These are phyloP conservation scores for Saccharomycopsis capsularis DNA, from an alignment of 805 yeast species.

Conservation along the genomic window DNA sequence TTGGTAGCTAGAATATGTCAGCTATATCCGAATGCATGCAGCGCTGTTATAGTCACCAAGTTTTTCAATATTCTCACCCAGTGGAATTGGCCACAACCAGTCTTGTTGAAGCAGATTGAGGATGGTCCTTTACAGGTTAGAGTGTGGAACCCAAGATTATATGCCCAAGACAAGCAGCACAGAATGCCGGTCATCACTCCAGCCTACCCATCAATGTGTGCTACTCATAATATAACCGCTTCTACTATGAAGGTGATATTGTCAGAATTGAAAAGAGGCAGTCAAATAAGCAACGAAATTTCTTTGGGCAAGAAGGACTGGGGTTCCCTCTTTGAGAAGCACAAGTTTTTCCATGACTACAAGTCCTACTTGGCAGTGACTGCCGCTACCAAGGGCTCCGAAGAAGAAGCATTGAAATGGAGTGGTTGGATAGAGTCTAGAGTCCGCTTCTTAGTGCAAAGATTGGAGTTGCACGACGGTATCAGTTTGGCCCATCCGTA, in stretches of 20 bases:
- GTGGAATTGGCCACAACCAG: conserved; percentile 99
- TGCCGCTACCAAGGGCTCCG: conserved; percentile 63
- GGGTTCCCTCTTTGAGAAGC: conserved; percentile 70
- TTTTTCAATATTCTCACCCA: conserved; percentile 79
- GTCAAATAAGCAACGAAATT: conserved; percentile 62
- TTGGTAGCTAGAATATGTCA: conserved; percentile 97
- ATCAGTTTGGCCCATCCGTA: conserved; percentile 85
- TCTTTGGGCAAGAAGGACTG: conserved; percentile 56
- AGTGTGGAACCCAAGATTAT: conserved; percentile 93
- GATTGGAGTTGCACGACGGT: conserved; percentile 71
- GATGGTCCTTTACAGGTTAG: conserved; percentile 96
- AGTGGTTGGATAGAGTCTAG: conserved; percentile 90
- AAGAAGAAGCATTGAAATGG: conserved; percentile 86
- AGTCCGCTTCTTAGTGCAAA: conserved; percentile 71
- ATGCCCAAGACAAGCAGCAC: conserved; percentile 84
- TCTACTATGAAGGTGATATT: conserved; percentile 82
- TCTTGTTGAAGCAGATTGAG: conserved; percentile 82
- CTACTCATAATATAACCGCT: conserved; percentile 88
- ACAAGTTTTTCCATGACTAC: conserved; percentile 74
- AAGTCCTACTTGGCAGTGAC: conserved; percentile 81
- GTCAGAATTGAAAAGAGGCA: conserved; percentile 74
- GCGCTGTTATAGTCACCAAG: conserved; percentile 83
- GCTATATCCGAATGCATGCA: conserved; percentile 90
- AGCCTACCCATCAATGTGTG: conserved; percentile 98
- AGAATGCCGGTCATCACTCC: conserved; percentile 98